phyloP scores from a whole-genome alignment of 1,139 yeast species.

The Nakaseomyces uthaithaninus region DNA sequence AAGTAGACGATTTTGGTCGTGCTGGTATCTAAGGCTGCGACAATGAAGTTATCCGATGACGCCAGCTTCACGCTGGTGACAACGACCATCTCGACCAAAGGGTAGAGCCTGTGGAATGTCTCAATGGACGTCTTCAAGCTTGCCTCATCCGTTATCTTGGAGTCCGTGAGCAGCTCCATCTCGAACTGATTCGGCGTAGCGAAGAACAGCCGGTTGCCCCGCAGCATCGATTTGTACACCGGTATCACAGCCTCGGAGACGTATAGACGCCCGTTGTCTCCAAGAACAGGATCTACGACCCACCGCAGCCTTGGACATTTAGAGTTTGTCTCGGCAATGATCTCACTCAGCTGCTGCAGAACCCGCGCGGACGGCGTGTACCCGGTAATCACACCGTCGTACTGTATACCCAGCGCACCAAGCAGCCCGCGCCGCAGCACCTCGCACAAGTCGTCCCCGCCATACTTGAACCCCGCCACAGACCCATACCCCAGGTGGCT shows the following conservation, averaged over 20 bases:
- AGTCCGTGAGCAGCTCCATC: slow-evolving; percentile 60
- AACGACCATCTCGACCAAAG: slow-evolving; percentile 53
- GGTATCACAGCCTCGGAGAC: slow-evolving; percentile 65
- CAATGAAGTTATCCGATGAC: slow-evolving; percentile 33
- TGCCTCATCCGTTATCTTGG: slow-evolving; percentile 37
- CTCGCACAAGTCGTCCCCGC: slow-evolving; percentile 37
- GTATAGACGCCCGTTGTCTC: slow-evolving; percentile 79
- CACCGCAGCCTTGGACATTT: slow-evolving; percentile 35
- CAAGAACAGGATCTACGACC: slow-evolving; percentile 88
- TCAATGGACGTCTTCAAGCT: slow-evolving; percentile 42
- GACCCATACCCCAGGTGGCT: slow-evolving; percentile 78
- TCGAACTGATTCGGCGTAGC: slow-evolving; percentile 92
- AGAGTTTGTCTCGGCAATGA: slow-evolving; percentile 15
- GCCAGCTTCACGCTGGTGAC: slow-evolving; percentile 50
- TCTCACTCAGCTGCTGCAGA: slow-evolving; percentile 34
- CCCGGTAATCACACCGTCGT: slow-evolving; percentile 62
- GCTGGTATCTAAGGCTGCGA: slow-evolving; percentile 42
- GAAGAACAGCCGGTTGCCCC: slow-evolving; percentile 47
- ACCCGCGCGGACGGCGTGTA: slow-evolving; percentile 56
- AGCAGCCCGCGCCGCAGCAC: slow-evolving; percentile 43
- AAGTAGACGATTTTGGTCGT: slow-evolving; percentile 27
- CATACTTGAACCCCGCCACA: slow-evolving; percentile 39
- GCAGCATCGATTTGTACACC: slow-evolving; percentile 51
- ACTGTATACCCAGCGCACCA: slow-evolving; percentile 35
- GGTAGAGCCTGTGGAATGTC: slow-evolving; percentile 42